Evolutionary conservation across 805 yeast species (phyloP), one percentile per base, ranked within the genome.

Genomic region (Kluyveromyces lactis): DNA sequence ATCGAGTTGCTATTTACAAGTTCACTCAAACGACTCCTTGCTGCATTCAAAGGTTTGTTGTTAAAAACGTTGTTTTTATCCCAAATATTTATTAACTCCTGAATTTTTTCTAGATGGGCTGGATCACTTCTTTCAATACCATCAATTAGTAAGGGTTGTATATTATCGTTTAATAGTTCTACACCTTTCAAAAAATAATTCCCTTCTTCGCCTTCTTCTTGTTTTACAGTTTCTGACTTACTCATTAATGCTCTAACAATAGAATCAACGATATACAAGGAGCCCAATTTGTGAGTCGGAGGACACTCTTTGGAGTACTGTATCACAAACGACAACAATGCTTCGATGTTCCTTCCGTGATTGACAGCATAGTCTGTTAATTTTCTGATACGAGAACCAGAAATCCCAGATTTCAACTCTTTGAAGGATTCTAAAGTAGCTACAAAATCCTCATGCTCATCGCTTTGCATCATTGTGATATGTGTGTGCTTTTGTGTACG

Each of bases 41-140:
- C 71, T 15, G 70, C 56, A 33, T 69, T 61, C 40, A 92, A 66
- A 24, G 71, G 64, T 30, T 69, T 68, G 31, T 74, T 72, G 40
- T 69, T 68, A 63, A 92, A 90, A 12, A 95, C 82, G 31, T 76
- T 77, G 27, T 87, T 81, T 47, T 85, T 78, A 49, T 78, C 85
- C 98, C 98, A 92, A 52, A 92, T 89, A 47, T 86, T 95, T 48
- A 92, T 73, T 50, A 92, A 71, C 63, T 87, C 90, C 52, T 79
- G 68, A 50, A 87, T 75, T 60, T 89, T 92, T 43, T 77, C 86
- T 56, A 62, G 74, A 62, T 68, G 83, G 55, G 70, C 83, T 40
- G 64, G 69, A 43, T 71, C 63, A 45, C 76, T 68, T 43, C 71
- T 75, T 31, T 72, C 67, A 47, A 80, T 62, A 23, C 86, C 77